Evolutionary conservation across 2,329 filamentous ascomycete genomes (phyloP), one percentile per base, ranked within the genome.

Genomic region (Pseudocercospora crystallina): DNA sequence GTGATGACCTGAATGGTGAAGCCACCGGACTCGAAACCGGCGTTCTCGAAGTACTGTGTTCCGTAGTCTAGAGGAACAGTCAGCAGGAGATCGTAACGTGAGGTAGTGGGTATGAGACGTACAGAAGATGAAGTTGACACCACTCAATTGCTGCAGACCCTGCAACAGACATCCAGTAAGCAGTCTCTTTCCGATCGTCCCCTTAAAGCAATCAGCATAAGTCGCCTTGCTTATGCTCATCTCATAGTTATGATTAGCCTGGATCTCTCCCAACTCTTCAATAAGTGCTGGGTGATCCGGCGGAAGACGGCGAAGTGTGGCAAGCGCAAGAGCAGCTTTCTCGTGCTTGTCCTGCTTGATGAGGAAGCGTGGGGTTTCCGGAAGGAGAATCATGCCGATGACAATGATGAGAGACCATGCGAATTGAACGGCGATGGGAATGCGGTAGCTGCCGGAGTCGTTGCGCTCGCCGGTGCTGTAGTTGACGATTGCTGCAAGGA

Each of bases 161-260:
- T 92, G 88, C 36, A 91, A 74, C 15, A 80, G 74, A 63, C 85
- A 90, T 39, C 87, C 87, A 4, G 87, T 90, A 39, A 87, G 67
- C 1, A 85, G 83, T 53, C 87, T 83, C 58, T 86, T 86, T 50
- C 84, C 84, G 0, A 88, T 76, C 54, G 84, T 69, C 17, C 61
- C 68, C 67, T 80, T 79, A 53, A 76, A 94, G 67, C 79, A 82
- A 61, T 77, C 76, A 65, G 85, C 75, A 76, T 85, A 89, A 57
- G 80, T 80, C 57, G 77, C 77, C 62, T 80, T 66, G 26, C 61
- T 61, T 69, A 65, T 84, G 81, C 53, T 86, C 64, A 85, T 76
- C 76, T 95, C 90, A 68, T 92, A 90, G 72, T 87, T 86, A 72
- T 92, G 82, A 77, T 95, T 95, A 74, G 89, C 90, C 50, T 91